A percentile compares a stretch with the other conserved stretches of the same genome.
These are phyloP conservation scores for Metschnikowia vanudenii DNA, from an alignment of 805 yeast genomes.

Conservation along the genomic window DNA sequence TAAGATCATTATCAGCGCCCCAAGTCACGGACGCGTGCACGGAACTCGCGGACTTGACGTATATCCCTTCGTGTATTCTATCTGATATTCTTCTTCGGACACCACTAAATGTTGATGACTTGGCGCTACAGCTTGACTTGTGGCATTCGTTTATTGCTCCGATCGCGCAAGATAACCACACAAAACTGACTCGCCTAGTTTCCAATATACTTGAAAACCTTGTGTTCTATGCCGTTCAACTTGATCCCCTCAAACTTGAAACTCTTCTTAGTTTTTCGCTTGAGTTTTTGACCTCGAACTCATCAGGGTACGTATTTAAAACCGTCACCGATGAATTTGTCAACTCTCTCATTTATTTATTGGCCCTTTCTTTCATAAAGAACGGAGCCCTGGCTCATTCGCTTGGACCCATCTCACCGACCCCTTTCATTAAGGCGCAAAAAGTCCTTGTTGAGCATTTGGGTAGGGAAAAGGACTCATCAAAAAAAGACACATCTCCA, in stretches of 20 bases:
- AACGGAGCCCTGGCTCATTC: conserved; percentile 3
- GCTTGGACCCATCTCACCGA: conserved; percentile 4
- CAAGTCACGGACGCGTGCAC: conserved; percentile 33
- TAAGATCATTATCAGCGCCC: conserved; percentile 31
- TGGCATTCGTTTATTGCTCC: conserved; percentile 30
- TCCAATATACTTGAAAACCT: conserved; percentile 27
- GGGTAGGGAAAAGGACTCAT: conserved; percentile 12
- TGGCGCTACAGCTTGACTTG: conserved; percentile 34
- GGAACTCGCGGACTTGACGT: conserved; percentile 26
- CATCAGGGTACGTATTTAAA: conserved; percentile 24
- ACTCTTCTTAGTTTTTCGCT: conserved; percentile 21
- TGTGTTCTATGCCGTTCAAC: conserved; percentile 27
- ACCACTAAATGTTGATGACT: conserved; percentile 32
- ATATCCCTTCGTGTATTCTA: conserved; percentile 40
- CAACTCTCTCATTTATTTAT: conserved; percentile 22
- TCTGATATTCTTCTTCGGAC: conserved; percentile 40
- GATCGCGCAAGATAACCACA: conserved; percentile 24
- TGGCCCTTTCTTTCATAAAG: conserved; percentile 22
- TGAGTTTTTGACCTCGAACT: conserved; percentile 18
- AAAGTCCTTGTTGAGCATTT: conserved; percentile 27
- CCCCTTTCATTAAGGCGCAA: conserved; percentile 26
- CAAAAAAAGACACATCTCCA: too few relatives aligned
- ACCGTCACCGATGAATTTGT: conserved; percentile 16
- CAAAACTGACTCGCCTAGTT: conserved; percentile 16
- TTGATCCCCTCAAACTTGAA: conserved; percentile 24